Evolutionary conservation across 2,329 filamentous ascomycete genomes (phyloP), one percentile per base, ranked within the genome.

Genomic region (Fusarium sp.): DNA sequence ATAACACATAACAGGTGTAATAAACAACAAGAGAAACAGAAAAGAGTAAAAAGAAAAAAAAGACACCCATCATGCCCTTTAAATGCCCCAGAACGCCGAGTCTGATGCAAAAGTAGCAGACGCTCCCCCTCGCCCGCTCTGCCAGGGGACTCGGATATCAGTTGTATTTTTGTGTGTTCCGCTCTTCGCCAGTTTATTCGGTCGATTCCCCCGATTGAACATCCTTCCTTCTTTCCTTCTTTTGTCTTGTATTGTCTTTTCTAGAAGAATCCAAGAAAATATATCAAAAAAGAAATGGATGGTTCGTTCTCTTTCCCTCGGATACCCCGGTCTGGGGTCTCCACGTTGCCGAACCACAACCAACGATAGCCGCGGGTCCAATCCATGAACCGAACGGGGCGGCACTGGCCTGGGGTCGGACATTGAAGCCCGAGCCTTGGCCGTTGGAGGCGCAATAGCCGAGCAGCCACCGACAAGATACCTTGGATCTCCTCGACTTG

Each of bases 31-130:
- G 16, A n/a, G 25, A 20, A 48, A 65, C 58, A 30, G 50, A 25
- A 18, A 34, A 25, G 25, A 30, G 48, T 56, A 59, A 43, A 58
- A 34, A 64, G 35, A 71, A 64, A 76, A 76, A 68, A 67, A 74
- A 74, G 77, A 76, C 74, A 68, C 75, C 77, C 72, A 77, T 78
- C 77, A 75, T 78, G 72, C 76, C 77, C 73, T 78, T 75, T 76
- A 58, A 67, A 78, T 75, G 73, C 76, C 77, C 77, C 77, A 75
- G 72, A 79, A 79, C 77, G 77, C 77, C 77, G 68, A 74, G 75
- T 79, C 77, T 79, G 77, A 79, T 79, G 77, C 77, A 79, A 78
- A 75, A 67, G 67, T 67, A 76, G 72, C 76, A 75, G 70, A 75
- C 73, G 72, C 72, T 74, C 61, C 39, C 56, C 35, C 62, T 62